Evolutionary conservation across 495 filamentous ascomycete genomes (phyloP).

Genomic region (Neurospora sp.): DNA sequence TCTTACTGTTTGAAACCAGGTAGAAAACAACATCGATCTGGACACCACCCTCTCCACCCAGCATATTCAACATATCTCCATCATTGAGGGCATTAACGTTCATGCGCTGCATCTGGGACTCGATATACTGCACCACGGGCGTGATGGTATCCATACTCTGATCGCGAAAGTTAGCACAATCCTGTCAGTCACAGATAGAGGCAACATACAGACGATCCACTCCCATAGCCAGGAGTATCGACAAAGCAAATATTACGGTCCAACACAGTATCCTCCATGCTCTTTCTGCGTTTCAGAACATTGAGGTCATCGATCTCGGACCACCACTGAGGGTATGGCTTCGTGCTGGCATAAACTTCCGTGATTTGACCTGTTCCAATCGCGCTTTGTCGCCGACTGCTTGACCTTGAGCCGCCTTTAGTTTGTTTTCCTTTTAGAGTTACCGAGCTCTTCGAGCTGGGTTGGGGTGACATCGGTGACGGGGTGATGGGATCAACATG

Average conservation of each 20-base stretch:
- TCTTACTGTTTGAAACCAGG: slow-evolving; percentile 43
- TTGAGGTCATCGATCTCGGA: slow-evolving; percentile 73
- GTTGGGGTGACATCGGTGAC: slow-evolving; percentile 18
- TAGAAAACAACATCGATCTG: slow-evolving; percentile 89
- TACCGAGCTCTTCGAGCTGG: slow-evolving; percentile 9
- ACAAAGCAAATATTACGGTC: slow-evolving; percentile 94
- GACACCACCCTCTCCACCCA: slow-evolving; percentile 77
- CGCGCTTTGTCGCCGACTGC: not conserved
- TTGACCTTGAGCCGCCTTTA: not conserved
- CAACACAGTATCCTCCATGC: slow-evolving; percentile 67
- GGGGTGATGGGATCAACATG: slow-evolving; percentile 75
- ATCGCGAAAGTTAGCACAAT: slow-evolving; percentile 1
- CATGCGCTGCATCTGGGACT: slow-evolving; percentile 58
- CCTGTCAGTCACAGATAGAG: not conserved
- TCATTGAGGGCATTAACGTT: slow-evolving; percentile 51
- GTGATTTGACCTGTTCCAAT: slow-evolving; percentile 44
- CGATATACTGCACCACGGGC: slow-evolving; percentile 62
- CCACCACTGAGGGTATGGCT: slow-evolving; percentile 91
- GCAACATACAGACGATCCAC: slow-evolving; percentile 45
- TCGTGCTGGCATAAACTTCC: slow-evolving; percentile 88
- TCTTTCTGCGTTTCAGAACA: slow-evolving; percentile 63
- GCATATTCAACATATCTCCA: slow-evolving; percentile 64
- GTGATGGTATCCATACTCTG: slow-evolving; percentile 56
- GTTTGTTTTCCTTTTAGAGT: not conserved
- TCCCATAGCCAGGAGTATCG: slow-evolving; percentile 71